These are phyloP conservation scores for Chenopodium quinoa DNA, from an alignment of 148 eudicot species.

Conservation along the genomic window DNA sequence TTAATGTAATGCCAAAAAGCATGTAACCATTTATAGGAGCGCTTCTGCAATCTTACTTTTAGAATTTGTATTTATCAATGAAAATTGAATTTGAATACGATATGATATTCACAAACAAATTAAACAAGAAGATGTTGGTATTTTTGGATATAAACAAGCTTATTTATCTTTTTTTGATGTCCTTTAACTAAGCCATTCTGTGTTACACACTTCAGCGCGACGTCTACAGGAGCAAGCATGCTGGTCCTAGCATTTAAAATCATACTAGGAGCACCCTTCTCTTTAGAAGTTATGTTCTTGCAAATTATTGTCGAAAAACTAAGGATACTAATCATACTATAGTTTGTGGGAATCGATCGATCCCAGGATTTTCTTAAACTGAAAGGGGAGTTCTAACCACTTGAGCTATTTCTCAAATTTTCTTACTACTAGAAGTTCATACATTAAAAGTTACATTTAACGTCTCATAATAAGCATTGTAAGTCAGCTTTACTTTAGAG, in stretches of 20 bases:
- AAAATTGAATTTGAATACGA: not conserved
- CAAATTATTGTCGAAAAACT: not conserved
- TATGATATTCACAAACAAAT: conserved; percentile 9
- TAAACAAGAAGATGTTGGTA: conserved; percentile 3
- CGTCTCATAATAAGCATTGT: too few relatives aligned
- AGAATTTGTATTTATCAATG: not conserved
- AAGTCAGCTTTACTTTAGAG: too few relatives aligned
- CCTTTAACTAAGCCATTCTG: conserved; percentile 10
- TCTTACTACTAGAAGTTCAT: too few relatives aligned
- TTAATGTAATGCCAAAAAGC: conserved; percentile 2
- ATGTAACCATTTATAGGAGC: not conserved
- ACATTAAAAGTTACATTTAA: too few relatives aligned
- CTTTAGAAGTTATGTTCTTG: not conserved
- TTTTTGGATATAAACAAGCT: not conserved
- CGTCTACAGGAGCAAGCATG: not conserved
- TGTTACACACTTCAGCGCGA: not conserved
- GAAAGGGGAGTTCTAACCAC: too few relatives aligned
- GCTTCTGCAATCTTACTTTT: not conserved
- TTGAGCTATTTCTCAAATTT: too few relatives aligned
- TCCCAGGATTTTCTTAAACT: too few relatives aligned
- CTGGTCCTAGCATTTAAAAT: conserved; percentile 17
- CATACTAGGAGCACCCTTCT: not conserved
- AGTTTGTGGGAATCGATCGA: too few relatives aligned
- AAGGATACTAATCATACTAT: too few relatives aligned
- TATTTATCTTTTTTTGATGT: not conserved